These are phyloP conservation scores for Orychophragmus violaceus DNA, from an alignment of 345 rosid species.

Conservation along the genomic window DNA sequence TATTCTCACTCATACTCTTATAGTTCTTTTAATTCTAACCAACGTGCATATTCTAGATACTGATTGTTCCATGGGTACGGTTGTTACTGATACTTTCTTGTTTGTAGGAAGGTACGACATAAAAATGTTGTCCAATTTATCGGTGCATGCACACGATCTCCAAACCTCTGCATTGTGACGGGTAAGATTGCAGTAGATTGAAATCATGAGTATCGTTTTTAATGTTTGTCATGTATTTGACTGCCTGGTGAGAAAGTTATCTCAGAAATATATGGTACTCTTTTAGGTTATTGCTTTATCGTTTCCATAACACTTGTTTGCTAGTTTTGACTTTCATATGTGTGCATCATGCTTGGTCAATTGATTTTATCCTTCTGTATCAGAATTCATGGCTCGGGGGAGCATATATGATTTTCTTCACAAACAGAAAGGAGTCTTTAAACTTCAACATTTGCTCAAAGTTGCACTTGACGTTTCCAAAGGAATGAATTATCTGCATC, in stretches of 20 bases:
- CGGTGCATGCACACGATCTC: conserved; percentile 88
- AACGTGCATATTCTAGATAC: neutral
- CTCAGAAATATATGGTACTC: conserved; percentile 5
- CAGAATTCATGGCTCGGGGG: conserved; percentile 95
- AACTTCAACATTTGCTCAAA: conserved; percentile 73
- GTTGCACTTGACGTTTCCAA: conserved; percentile 80
- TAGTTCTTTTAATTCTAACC: neutral
- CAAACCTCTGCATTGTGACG: conserved; percentile 85
- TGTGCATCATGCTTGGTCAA: too few relatives aligned
- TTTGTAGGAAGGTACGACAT: conserved; percentile 92
- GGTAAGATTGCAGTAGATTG: conserved; percentile 40
- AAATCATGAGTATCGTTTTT: neutral
- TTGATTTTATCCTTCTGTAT: conserved; percentile 24
- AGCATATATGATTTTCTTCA: conserved; percentile 88
- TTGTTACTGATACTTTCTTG: conserved; percentile 13
- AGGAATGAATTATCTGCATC: conserved; percentile 97
- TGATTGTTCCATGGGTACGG: neutral
- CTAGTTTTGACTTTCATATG: conserved; percentile 12
- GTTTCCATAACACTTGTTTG: conserved; percentile 10
- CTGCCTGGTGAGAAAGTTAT: conserved; percentile 2
- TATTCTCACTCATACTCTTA: neutral
- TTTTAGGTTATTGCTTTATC: conserved; percentile 1
- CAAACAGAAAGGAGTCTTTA: conserved; percentile 72
- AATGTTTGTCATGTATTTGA: neutral
- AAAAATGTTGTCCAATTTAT: conserved; percentile 96